Evolutionary conservation across 2,329 filamentous ascomycete species (phyloP).

Genomic region (Fusarium sp.): DNA sequence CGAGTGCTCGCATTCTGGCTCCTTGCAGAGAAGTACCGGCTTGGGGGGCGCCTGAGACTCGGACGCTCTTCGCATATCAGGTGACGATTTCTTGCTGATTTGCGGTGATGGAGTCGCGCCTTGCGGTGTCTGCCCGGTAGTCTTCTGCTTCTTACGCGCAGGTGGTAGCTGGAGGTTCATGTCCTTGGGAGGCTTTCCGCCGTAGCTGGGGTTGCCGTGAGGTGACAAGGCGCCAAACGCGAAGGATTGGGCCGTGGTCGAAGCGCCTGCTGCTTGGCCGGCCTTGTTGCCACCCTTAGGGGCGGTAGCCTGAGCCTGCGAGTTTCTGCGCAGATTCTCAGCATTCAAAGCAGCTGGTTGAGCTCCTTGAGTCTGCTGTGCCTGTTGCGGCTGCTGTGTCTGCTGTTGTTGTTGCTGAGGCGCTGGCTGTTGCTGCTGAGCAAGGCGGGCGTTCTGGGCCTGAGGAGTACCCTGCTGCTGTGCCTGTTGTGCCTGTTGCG

Average conservation of each 20-base stretch:
- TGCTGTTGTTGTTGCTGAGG: constrained; percentile 49
- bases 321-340: constrained; percentile 65
- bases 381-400: constrained; percentile 35
- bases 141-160: constrained; percentile 69
- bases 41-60: constrained; percentile 51
- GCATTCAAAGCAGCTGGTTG: constrained; percentile 55
- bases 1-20: constrained; percentile 66
- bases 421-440: constrained; percentile 49
- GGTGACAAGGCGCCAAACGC: constrained; percentile 67
- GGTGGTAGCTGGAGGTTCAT: constrained; percentile 69
- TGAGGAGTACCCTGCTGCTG: constrained; percentile 45
- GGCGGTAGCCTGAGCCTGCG: constrained; percentile 58
- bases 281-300: constrained; percentile 56
- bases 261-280: constrained; percentile 65
- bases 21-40: constrained; percentile 63
- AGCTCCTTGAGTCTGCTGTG: constrained; percentile 37
- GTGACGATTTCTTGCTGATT: constrained; percentile 60
- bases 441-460: constrained; percentile 45
- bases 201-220: constrained; percentile 69
- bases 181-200: constrained; percentile 60
- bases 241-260: constrained; percentile 68
- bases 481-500: constrained; percentile 23
- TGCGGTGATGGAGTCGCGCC: constrained; percentile 61
- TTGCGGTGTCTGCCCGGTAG: constrained; percentile 53
- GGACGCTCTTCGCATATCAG: constrained; percentile 54